Evolutionary conservation across 2,329 filamentous ascomycete genomes (phyloP).

Genomic region (Hirsutella minnesotensis): DNA sequence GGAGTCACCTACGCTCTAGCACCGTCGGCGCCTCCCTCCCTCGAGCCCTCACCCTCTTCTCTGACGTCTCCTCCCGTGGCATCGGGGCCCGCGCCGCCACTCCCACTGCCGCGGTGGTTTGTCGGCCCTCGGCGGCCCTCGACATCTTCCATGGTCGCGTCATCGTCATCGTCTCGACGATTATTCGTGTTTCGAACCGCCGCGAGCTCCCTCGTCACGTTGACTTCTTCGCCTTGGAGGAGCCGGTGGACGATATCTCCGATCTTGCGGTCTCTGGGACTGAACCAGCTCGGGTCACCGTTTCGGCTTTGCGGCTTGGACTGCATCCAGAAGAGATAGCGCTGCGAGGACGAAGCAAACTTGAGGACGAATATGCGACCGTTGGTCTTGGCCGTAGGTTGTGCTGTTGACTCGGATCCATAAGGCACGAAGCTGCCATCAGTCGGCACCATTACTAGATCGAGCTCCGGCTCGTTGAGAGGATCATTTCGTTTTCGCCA

Average conservation of each 20-base stretch:
- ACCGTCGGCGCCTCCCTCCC: constrained; percentile 91
- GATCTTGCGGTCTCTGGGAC: constrained; percentile 73
- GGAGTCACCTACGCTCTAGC: constrained; percentile 91
- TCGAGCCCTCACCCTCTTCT: constrained; percentile 75
- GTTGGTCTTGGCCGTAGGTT: constrained; percentile 55
- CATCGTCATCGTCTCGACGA: constrained; percentile 47
- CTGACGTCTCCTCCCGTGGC: constrained; percentile 86
- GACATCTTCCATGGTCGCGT: constrained; percentile 43
- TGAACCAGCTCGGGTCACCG: constrained; percentile 67
- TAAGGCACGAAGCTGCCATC: constrained; percentile 85
- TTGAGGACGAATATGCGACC: constrained; percentile 90
- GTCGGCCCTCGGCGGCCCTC: constrained; percentile 50
- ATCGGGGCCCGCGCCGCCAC: constrained; percentile 72
- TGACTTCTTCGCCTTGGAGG: constrained; percentile 79
- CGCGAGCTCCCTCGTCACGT: constrained; percentile 63
- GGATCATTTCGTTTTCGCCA: constrained; percentile 74
- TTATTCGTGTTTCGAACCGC: constrained; percentile 42
- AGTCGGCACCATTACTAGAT: constrained; percentile 85
- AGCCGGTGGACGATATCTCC: constrained; percentile 77
- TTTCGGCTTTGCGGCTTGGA: constrained; percentile 66
- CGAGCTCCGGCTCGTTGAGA: constrained; percentile 64
- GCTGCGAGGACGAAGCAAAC: constrained; percentile 83
- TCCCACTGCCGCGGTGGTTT: constrained; percentile 46
- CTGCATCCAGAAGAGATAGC: constrained; percentile 94
- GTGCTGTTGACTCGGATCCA: constrained; percentile 44